Evolutionary conservation across 306 rosid species (phyloP).

Genomic region (Argentina anserina): DNA sequence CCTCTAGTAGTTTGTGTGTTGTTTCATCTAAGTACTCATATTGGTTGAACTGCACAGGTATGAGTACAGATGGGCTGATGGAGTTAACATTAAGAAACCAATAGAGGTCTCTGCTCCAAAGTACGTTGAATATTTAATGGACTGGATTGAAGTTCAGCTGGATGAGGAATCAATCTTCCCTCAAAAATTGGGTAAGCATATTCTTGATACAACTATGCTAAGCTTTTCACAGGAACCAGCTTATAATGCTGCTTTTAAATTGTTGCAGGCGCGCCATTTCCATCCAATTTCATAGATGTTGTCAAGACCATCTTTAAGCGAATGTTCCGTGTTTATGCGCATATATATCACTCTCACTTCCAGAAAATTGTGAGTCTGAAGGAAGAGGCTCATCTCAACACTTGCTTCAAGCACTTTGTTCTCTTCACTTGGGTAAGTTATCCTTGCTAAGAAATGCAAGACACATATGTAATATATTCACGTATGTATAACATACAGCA

Average conservation of each 20-base stretch:
- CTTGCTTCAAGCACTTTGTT: conserved; percentile 93
- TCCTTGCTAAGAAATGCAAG: neutral
- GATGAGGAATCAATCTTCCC: conserved; percentile 85
- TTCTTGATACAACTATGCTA: neutral
- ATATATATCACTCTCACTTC: conserved; percentile 79
- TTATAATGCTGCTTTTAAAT: neutral
- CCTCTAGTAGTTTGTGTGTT: neutral
- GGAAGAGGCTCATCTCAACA: conserved; percentile 91
- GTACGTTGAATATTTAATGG: conserved; percentile 82
- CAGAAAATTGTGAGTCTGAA: conserved; percentile 77
- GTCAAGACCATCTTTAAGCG: conserved; percentile 81
- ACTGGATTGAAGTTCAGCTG: conserved; percentile 83
- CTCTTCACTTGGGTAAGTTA: conserved; percentile 77
- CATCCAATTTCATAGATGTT: conserved; percentile 66
- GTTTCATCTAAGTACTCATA: conserved; percentile 6
- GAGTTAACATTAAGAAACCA: conserved; percentile 68
- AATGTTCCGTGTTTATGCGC: conserved; percentile 86
- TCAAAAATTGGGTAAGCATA: conserved; percentile 61
- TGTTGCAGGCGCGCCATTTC: conserved; percentile 69
- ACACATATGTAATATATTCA: neutral
- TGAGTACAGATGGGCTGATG: conserved; percentile 91
- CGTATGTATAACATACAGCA: neutral
- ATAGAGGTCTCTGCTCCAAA: conserved; percentile 92
- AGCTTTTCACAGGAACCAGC: neutral
- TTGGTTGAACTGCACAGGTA: conserved; percentile 43